Percentiles rank a stretch among this genome's conserved stretches.
Evolutionary conservation across 208 protist genomes (phyloP).

Genomic region (Trypanosoma rangeli): DNA sequence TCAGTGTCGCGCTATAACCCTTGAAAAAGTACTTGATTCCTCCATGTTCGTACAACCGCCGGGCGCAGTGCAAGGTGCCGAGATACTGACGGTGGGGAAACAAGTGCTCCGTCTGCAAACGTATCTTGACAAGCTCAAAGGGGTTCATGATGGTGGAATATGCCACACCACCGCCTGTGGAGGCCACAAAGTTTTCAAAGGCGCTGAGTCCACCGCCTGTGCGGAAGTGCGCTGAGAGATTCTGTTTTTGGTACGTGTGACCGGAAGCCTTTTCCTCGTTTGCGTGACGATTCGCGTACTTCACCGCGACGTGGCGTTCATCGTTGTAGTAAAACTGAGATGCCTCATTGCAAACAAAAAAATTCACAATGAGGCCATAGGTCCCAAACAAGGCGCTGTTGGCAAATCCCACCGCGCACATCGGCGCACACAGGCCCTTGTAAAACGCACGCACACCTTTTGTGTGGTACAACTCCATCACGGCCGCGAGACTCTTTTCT

Average conservation of each 20-base stretch:
- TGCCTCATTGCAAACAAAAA: conserved; percentile 12
- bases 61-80: conserved; percentile 28
- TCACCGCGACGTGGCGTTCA: conserved; percentile 8
- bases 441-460: conserved; percentile 27
- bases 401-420: conserved; percentile 31
- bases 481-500: conserved; percentile 6
- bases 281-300: not conserved
- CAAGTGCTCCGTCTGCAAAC: conserved; percentile 21
- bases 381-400: conserved; percentile 24
- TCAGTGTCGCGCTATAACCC: conserved; percentile 26
- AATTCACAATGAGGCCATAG: conserved; percentile 26
- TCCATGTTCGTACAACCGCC: conserved; percentile 19
- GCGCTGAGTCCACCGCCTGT: conserved; percentile 22
- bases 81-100: conserved; percentile 28
- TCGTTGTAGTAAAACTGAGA: conserved; percentile 5
- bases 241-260: conserved; percentile 10
- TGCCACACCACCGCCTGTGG: conserved; percentile 25
- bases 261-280: not conserved
- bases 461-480: conserved; percentile 13
- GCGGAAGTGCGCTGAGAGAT: conserved; percentile 28
- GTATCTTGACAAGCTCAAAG: conserved; percentile 35
- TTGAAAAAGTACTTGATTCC: conserved; percentile 27
- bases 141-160: conserved; percentile 29
- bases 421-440: conserved; percentile 28
- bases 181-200: conserved; percentile 32